Base-by-base conservation (phyloP, 2,329 filamentous ascomycete genomes). In the Hypoxylon sp. region DNA sequence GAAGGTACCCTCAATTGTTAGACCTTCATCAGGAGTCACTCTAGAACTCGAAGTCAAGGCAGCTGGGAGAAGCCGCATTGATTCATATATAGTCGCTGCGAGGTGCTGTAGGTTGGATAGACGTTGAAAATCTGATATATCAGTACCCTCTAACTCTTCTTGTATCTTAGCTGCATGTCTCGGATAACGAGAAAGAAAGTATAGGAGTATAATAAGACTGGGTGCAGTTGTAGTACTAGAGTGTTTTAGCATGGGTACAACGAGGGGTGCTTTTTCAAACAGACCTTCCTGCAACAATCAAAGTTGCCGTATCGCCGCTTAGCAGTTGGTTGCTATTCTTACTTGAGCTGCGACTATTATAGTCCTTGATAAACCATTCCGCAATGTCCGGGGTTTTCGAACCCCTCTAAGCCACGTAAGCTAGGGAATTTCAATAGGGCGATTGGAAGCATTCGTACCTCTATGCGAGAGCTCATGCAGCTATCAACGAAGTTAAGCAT, bases 1-100 rank as follows among this genome's bases (percentile, higher is more conserved):
- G 48, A 74, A 74, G 6, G 56, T 71, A 31, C 66, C 74, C 24
- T 58, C 68, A n/a, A 76, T 65, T 2, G 61, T 68, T 1, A 75
- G 54, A 8, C 74, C 74, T 31, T 74, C 67, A 2, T 71, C 67
- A 3, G 72, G 72, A 4, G 72, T 72, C 19, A 73, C 52, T 37
- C 63, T 52, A 5, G 55, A 52, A 13, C 50, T 48, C 9, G 19
- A 22, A 31, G 46, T 65, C 31, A 51, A 31, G 3, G 22, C 33
- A 3, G 63, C 37, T 10, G 56, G 56, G 8, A 65, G 22, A 10
- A 68, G 42, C 22, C 61, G 31, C 44, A 68, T 42, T 6, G 44
- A 17, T 29, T 68, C 61, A 17, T 64, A 47, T 9, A 67, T 58
- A 4, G 29, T 29, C 1, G 46, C 59, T 6, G 22, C 48, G 4